Percentiles rank a stretch among this genome's conserved stretches.
Evolutionary conservation across 2,329 filamentous ascomycete genomes (phyloP).

Genomic region (Xylaria sp.): DNA sequence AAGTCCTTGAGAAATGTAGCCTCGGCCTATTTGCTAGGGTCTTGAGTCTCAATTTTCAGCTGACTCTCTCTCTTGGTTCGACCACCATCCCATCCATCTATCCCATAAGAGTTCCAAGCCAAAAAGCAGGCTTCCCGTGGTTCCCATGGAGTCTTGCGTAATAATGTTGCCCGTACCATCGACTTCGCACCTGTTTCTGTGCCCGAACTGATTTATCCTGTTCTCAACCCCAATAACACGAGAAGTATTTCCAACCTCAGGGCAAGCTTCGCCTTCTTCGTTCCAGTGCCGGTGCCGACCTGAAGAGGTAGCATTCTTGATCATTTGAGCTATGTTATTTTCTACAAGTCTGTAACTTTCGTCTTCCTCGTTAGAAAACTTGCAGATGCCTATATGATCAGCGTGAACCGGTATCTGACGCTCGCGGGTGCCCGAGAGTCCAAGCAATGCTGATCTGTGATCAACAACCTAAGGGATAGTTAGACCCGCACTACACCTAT

Average conservation of each 20-base stretch:
- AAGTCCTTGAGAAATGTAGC: too few relatives aligned
- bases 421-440: constrained; percentile 23
- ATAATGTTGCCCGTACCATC: not conserved
- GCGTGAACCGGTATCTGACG: constrained; percentile 18
- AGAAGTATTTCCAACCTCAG: not conserved
- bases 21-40: too few relatives aligned
- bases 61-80: too few relatives aligned
- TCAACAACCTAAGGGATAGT: constrained; percentile 16
- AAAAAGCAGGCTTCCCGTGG: not conserved
- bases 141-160: not conserved
- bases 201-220: not conserved
- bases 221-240: not conserved
- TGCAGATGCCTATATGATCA: constrained; percentile 21
- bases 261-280: not conserved
- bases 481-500: not conserved
- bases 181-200: not conserved
- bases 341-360: constrained; percentile 10
- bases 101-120: not conserved
- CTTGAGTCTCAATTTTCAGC: too few relatives aligned
- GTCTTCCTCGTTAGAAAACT: constrained; percentile 13
- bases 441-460: constrained; percentile 14
- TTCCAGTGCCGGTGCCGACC: not conserved
- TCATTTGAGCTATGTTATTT: constrained; percentile 20
- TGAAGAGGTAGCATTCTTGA: constrained; percentile 6
- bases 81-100: not conserved